Evolutionary conservation across 371 early-diverging fungal genomes (phyloP).

Genomic region (Zopfochytrium polystomum): DNA sequence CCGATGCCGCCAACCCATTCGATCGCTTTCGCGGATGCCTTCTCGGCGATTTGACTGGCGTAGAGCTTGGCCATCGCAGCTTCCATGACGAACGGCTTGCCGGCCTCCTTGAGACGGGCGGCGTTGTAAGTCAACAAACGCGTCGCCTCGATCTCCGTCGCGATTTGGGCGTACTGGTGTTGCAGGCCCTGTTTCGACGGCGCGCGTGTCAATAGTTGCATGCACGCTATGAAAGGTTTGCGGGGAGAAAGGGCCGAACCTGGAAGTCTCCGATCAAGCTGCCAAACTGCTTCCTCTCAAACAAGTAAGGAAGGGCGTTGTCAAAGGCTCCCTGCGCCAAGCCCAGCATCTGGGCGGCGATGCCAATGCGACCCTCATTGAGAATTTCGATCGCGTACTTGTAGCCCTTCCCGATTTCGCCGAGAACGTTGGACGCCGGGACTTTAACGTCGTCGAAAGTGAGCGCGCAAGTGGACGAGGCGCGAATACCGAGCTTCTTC

Average conservation of each 20-base stretch:
- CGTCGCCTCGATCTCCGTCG: conserved; percentile 95
- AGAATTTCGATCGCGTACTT: conserved; percentile 95
- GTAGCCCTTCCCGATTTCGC: conserved; percentile 95
- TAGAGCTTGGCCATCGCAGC: conserved; percentile 98
- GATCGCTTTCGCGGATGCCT: conserved; percentile 80
- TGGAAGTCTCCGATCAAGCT: conserved; percentile 87
- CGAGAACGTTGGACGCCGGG: conserved; percentile 85
- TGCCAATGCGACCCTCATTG: conserved; percentile 97
- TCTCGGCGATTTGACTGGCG: conserved; percentile 92
- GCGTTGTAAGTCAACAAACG: conserved; percentile 96
- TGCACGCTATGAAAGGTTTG: neutral
- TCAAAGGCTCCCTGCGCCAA: conserved; percentile 94
- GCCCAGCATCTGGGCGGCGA: conserved; percentile 97
- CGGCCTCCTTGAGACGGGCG: conserved; percentile 92
- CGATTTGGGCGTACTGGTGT: conserved; percentile 93
- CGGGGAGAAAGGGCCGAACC: conserved; percentile 5
- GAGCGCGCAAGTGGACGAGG: conserved; percentile 91
- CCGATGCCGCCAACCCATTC: conserved; percentile 98
- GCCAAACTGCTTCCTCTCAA: conserved; percentile 95
- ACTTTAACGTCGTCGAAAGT: conserved; percentile 92
- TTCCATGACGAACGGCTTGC: conserved; percentile 81
- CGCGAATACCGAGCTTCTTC: conserved; percentile 94
- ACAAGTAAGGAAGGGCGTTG: conserved; percentile 84
- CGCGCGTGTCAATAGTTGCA: conserved; percentile 1
- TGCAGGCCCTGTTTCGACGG: conserved; percentile 78